Evolutionary conservation across 192 early-diverging fungal genomes (phyloP), one percentile per base, ranked within the genome.

Genomic region (Podila verticillata): DNA sequence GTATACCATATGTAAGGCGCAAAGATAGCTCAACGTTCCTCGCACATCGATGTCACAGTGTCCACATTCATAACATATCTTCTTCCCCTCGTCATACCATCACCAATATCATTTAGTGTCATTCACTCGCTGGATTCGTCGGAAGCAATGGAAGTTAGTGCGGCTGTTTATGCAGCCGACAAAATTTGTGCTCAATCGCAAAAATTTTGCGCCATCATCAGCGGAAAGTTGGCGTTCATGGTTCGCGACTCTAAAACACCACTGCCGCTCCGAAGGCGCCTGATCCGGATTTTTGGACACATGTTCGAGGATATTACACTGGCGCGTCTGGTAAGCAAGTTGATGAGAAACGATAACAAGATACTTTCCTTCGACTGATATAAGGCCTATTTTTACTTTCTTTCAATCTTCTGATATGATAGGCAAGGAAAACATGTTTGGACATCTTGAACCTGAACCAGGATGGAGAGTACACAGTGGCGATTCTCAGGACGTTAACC

Each of bases 241-340:
- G 68, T 72, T 29, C 68, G 68, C n/a, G 72, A 75, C 36, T 56
- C 56, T 32, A 73, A 72, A 36, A 83, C 79, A 17, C 73, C 82
- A 15, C 61, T 82, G 4, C 71, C 82, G 12, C 59, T 83, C 29
- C 66, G 68, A 35, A 69, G 74, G 19, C 47, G 73, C 59, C 58
- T 84, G 26, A 75, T 87, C 35, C 70, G 78, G n/a, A 83, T 87
- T 49, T 82, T 87, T 61, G 83, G 86, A 29, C 86, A 87, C 59
- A 87, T 87, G 86, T 83, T 84, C 63, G 73, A 71, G 32, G 82
- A 87, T 64, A 83, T 84, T 32, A 72, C 77, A 4, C 61, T 84
- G 44, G 68, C 82, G 3, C 75, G 83, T 72, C 63, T 82, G 72
- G 83, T 82, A 81, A 63, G 32, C 22, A 54, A 54, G n/a, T 39